These are phyloP conservation scores for Bipolaris sorokiniana DNA, from an alignment of 2,329 filamentous ascomycete genomes.

Conservation along the genomic window DNA sequence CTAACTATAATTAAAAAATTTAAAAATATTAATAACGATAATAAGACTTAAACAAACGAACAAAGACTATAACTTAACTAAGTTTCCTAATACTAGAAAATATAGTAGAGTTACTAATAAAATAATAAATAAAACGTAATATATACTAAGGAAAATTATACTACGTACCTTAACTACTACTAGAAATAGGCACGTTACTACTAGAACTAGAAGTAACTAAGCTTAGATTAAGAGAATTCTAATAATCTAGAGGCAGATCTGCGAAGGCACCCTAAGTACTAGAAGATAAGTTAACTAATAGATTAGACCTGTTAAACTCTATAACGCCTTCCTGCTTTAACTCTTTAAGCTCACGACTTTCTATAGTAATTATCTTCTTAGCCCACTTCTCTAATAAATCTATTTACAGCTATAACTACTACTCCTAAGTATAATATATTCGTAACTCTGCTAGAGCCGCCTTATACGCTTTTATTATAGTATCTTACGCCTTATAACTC, in stretches of 20 bases:
- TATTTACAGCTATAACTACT: neutral
- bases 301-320: neutral
- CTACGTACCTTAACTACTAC: too few relatives aligned
- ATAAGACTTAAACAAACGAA: neutral
- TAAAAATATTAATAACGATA: neutral
- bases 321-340: neutral
- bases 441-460: neutral
- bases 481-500: neutral
- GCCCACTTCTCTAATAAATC: neutral
- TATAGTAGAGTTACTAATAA: too few relatives aligned
- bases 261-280: neutral
- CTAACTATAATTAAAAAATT: neutral
- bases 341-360: neutral
- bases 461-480: neutral
- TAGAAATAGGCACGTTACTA: too few relatives aligned
- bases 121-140: too few relatives aligned
- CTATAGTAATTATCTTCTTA: neutral
- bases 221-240: neutral
- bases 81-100: too few relatives aligned
- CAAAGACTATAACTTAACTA: neutral
- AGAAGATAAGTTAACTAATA: neutral
- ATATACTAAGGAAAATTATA: too few relatives aligned
- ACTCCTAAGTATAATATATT: neutral
- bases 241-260: neutral
- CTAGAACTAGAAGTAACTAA: too few relatives aligned